Base-by-base conservation (phyloP, 2,329 filamentous ascomycete species). In the Colletotrichum noveboracense region DNA sequence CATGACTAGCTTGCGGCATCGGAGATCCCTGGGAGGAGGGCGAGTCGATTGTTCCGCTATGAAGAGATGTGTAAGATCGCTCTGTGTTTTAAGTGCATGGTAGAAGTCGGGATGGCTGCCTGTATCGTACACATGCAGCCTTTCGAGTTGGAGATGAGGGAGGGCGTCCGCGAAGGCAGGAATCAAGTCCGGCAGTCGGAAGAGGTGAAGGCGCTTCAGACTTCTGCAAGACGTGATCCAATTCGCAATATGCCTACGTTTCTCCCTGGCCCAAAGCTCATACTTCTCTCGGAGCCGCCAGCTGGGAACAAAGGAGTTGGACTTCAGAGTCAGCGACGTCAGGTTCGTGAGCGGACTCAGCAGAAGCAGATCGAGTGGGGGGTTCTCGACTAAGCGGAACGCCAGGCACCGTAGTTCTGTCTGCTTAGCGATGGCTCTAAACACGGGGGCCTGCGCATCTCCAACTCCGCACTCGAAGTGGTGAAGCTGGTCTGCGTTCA, bases 81-180 rank as follows among this genome's bases (percentile, higher is more conserved):
- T 1, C 67, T 74, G 71, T 1, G 48, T 60, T 6, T 12, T 52
- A 1, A 66, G 21, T 6, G 24, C 48, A 7, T 12, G 26, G 9
- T 60, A 71, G 26, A 71, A 60, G 6, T 60, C 48, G 1, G 10
- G 3, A 28, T 48, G 26, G 14, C 21, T 12, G 9, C 32, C 48
- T 6, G 71, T 66, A 3, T 30, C 52, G 28, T 48, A 71, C 13
- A 71, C 14, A 21, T 71, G 71, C 2, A 74, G 26, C 7, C 26
- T 60, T 9, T 52, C 18, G 48, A 74, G 67, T n/a, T 14, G 67
- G 13, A 71, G n/a, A 36, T 52, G n/a, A 2, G 24, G 58, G 18
- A 74, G 34, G 14, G 67, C 67, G 60, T 71, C 60, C n/a, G 67
- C 28, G 18, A 71, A 7, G 5, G 71, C 71, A 34, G 71, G 67